Evolutionary conservation across 352 stramenopile genomes (phyloP).

Genomic region (Phytophthora boehmeriae): DNA sequence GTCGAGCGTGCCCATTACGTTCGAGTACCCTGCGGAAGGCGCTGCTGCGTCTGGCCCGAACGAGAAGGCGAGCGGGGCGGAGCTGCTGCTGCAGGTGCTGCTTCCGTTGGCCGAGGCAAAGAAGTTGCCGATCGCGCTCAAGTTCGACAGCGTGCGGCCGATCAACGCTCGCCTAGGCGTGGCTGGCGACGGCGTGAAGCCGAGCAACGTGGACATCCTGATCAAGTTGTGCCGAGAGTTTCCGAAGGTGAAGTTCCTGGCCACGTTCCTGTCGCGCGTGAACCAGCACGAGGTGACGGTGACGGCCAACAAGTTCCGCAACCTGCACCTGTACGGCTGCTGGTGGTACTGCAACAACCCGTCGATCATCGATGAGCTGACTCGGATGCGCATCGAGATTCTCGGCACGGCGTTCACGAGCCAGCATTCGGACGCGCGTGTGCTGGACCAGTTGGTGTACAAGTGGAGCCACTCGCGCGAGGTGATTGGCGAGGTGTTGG

Average conservation of each 20-base stretch:
- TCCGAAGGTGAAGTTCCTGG: constrained; percentile 93
- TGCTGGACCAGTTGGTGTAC: constrained; percentile 95
- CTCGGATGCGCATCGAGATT: constrained; percentile 93
- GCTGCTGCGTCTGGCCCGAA: constrained; percentile 13
- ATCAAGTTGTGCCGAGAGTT: constrained; percentile 87
- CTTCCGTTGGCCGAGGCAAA: constrained; percentile 89
- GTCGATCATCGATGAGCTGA: constrained; percentile 91
- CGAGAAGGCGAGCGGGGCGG: constrained; percentile 45
- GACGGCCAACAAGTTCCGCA: constrained; percentile 94
- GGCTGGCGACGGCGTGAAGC: constrained; percentile 92
- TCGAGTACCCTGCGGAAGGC: constrained; percentile 66
- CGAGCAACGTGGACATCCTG: constrained; percentile 87
- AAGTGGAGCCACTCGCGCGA: constrained; percentile 94
- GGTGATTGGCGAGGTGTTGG: constrained; percentile 88
- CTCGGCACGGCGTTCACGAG: constrained; percentile 93
- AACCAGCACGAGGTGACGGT: constrained; percentile 96
- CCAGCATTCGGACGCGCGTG: constrained; percentile 94
- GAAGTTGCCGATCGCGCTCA: constrained; percentile 92
- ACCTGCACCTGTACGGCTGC: constrained; percentile 95
- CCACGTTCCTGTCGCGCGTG: constrained; percentile 93
- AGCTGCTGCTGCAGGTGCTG: constrained; percentile 89
- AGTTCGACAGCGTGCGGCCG: constrained; percentile 91
- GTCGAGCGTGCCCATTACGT: constrained; percentile 92
- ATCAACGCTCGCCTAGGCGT: constrained; percentile 85
- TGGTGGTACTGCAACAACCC: constrained; percentile 98